Conservation (phyloP, 352 stramenopile genomes). For the Globisporangium abappressorium region DNA sequence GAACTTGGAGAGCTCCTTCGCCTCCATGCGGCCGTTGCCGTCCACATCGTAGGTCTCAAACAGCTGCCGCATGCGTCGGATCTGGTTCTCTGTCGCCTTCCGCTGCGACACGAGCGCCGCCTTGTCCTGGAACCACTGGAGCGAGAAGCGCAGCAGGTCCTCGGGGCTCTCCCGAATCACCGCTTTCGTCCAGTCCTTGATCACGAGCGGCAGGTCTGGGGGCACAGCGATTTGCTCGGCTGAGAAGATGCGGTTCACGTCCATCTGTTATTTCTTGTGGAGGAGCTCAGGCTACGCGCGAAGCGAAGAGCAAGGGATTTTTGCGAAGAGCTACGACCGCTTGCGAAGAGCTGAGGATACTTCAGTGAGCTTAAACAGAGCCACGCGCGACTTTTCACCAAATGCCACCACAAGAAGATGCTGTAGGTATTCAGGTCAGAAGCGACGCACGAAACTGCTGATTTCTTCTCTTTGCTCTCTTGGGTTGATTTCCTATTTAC, state of each 20-base stretch:
- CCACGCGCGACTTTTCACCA: conserved; percentile 2
- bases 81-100: conserved; percentile 62
- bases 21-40: conserved; percentile 75
- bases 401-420: neutral
- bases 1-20: conserved; percentile 66
- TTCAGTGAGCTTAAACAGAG: neutral
- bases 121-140: conserved; percentile 86
- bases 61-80: conserved; percentile 63
- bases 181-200: conserved; percentile 91
- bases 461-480: neutral
- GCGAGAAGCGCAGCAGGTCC: conserved; percentile 81
- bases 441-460: conserved; percentile 5
- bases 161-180: conserved; percentile 78
- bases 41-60: conserved; percentile 84
- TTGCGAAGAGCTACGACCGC: neutral
- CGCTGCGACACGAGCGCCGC: conserved; percentile 50
- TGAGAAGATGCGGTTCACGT: conserved; percentile 91
- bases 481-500: conserved; percentile 2
- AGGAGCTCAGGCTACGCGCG: neutral
- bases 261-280: conserved; percentile 44
- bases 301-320: neutral
- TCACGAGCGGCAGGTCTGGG: conserved; percentile 76
- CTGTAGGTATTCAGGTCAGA: neutral
- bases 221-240: conserved; percentile 91
- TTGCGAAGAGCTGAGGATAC: neutral